Base-by-base conservation (phyloP, 2,329 filamentous ascomycete genomes). In the Epichloe hybrida region DNA sequence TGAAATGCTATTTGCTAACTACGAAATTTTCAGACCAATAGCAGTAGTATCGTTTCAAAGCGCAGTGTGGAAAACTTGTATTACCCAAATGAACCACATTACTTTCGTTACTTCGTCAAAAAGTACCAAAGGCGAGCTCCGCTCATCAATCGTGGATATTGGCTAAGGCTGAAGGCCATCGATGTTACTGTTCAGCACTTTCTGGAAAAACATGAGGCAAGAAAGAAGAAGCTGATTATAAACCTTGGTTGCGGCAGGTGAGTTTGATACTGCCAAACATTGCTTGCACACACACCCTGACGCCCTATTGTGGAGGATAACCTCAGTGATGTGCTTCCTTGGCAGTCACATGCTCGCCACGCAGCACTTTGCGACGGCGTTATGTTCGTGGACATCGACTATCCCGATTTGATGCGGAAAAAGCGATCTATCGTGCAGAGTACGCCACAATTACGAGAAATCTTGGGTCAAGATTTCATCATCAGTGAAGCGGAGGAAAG, bases 171-270 rank as follows among this genome's bases (percentile, higher is more conserved):
- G 72, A 83, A 85, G 62, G 84, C 86, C 15, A 82, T 96, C 52
- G 87, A 94, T 61, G 74, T 83, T 54, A 75, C 82, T 5, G 81
- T 95, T 17, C 75, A 76, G 20, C 72, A 76, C n/a, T 95, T 95
- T 58, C 72, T 95, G 15, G 67, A 74, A 53, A 70, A 61, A 43
- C 62, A 63, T 13, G 66, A 73, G 7, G 67, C 20, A 4, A n/a
- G 70, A 17, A 71, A 72, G 35, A 82, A 77, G 55, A 94, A 88
- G 64, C 74, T 90, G 4, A 74, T 95, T 11, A 73, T 95, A 45
- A 95, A 95, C 62, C 69, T 95, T 37, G 89, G 90, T 23, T 94
- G 88, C 72, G 90, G 90, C 65, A 94, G 88, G 88, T 91, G 69
- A 79, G 84, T 75, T 34, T 35, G 48, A 35, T n/a, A 34, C 39